Evolutionary conservation across 2,329 filamentous ascomycete species (phyloP), one percentile per base, ranked within the genome.

Genomic region (Cordyceps fumosorosea): DNA sequence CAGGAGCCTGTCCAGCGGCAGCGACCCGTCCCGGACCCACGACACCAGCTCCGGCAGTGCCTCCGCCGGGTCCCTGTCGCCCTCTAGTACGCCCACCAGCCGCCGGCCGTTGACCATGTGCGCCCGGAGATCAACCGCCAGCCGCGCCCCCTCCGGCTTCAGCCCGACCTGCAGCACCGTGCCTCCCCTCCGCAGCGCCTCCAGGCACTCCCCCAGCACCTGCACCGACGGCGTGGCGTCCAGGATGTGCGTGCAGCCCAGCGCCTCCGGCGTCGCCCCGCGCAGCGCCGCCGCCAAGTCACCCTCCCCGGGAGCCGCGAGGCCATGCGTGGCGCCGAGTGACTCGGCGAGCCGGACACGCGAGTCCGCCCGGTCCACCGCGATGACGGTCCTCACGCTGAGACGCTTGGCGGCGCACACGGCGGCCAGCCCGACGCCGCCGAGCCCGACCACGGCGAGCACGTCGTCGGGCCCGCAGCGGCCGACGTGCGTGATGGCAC

Each of bases 41-140:
- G 44, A n/a, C 6, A 51, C 45, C 26, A 57, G 44, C 20, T 57
- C 55, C 42, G 44, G 55, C 42, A 57, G 32, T 8, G 54, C 54
- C 26, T 56, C 54, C 22, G 54, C 42, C 40, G 40, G 54, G 10
- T 56, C 54, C 24, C 54, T 29, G 24, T 56, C 54, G 18, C 54
- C 54, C 32, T 61, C 58, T 10, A 61, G 45, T 8, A 61, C 50
- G 14, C 50, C 58, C n/a, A 61, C 51, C 29, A 61, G 58, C n/a
- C 51, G 50, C 2, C 50, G 34, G 18, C 51, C 58, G 24, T 55
- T 40, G 22, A 61, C 50, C 51, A 61, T 61, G 50, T 61, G 51
- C 26, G 51, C 12, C 6, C 55, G 14, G 16, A 24, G 18, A 18
- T 61, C 51, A 5, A 61, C 20, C 42, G 47, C 51, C 48, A 61